Conservation (phyloP, 805 yeast species). For the Kodamaea fukazawae region DNA sequence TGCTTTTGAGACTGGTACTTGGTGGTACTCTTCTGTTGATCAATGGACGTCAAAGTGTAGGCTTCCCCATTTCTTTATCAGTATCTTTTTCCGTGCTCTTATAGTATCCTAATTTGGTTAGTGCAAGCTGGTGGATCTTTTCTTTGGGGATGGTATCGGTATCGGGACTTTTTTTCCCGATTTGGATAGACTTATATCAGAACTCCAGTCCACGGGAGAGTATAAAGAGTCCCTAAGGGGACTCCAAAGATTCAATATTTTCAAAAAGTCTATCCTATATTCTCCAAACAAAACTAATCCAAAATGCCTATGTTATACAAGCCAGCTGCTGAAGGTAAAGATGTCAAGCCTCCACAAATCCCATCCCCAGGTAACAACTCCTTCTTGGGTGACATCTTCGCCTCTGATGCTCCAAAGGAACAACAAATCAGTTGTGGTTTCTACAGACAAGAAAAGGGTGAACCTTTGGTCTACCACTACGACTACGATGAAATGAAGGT, state of each 20-base stretch:
- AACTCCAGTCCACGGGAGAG: too few species aligned
- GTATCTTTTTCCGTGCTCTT: too few species aligned
- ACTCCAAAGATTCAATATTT: background rate
- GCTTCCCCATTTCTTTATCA: too few species aligned
- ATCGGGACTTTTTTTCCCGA: constrained; percentile 10
- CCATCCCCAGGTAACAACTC: constrained; percentile 68
- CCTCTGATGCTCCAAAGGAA: constrained; percentile 59
- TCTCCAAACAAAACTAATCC: background rate
- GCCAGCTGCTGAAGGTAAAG: constrained; percentile 52
- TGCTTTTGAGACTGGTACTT: too few species aligned
- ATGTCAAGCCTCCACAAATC: constrained; percentile 54
- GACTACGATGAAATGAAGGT: constrained; percentile 59
- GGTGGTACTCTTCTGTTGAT: too few species aligned
- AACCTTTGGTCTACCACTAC: constrained; percentile 65
- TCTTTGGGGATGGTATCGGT: too few species aligned
- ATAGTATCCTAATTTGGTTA: too few species aligned
- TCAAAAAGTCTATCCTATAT: background rate
- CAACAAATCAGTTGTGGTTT: constrained; percentile 65
- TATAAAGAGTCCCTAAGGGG: too few species aligned
- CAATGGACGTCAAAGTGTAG: too few species aligned
- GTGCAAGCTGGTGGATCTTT: too few species aligned
- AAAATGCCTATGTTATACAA: constrained; percentile 56
- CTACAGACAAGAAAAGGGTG: constrained; percentile 67
- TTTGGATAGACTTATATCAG: background rate
- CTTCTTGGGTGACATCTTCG: constrained; percentile 63